These are phyloP conservation scores for Mallotus japonicus DNA, from an alignment of 441 rosid species.

Conservation along the genomic window DNA sequence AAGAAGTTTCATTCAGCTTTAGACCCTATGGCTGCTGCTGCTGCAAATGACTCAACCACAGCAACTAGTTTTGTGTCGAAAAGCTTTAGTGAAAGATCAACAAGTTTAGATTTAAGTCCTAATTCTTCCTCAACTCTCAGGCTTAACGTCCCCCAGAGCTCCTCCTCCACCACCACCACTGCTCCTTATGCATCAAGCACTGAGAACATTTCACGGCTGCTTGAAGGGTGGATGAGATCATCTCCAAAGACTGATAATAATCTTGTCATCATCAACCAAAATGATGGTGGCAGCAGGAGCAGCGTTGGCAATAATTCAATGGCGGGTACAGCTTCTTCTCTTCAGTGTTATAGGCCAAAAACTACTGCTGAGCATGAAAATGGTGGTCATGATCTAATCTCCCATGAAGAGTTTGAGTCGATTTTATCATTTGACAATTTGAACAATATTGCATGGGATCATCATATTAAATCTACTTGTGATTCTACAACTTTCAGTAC, in stretches of 20 bases:
- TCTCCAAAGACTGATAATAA: constrained; percentile 44
- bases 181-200: constrained; percentile 85
- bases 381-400: constrained; percentile 33
- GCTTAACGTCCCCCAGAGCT: constrained; percentile 26
- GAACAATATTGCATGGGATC: constrained; percentile 45
- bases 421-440: constrained; percentile 55
- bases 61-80: constrained; percentile 23
- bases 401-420: constrained; percentile 53
- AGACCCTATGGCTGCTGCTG: constrained; percentile 25
- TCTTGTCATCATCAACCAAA: constrained; percentile 9
- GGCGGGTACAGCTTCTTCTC: constrained; percentile 9
- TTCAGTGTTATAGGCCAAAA: constrained; percentile 32
- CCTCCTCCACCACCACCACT: constrained; percentile 32
- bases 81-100: constrained; percentile 24
- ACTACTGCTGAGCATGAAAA: constrained; percentile 31
- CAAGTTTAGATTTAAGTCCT: constrained; percentile 30
- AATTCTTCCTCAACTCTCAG: constrained; percentile 27
- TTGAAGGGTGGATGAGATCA: constrained; percentile 93
- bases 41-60: constrained; percentile 26
- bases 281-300: constrained; percentile 1
- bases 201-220: constrained; percentile 89
- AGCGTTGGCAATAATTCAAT: constrained; percentile 14
- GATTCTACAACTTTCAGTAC: constrained; percentile 33
- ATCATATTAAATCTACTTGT: constrained; percentile 24
- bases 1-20: constrained; percentile 55